A percentile compares a stretch with the other conserved stretches of the same genome.
Conservation (phyloP, 1,139 yeast genomes). For the Pichia cactophila region DNA sequence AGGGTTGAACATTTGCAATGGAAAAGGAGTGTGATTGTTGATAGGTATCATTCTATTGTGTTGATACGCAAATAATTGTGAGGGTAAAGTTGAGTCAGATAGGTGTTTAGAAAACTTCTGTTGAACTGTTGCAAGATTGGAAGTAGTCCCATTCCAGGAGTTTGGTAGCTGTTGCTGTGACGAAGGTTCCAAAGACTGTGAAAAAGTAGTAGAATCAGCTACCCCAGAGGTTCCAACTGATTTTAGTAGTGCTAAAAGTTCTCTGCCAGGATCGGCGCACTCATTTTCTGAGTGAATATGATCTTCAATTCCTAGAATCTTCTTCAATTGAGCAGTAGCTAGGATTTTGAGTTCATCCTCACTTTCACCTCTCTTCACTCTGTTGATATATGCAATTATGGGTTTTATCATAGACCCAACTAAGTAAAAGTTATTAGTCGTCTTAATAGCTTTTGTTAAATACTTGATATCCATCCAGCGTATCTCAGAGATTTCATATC, state of each 20-base stretch:
- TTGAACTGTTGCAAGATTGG: neutral
- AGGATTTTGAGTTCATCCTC: conserved; percentile 48
- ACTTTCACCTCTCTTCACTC: conserved; percentile 33
- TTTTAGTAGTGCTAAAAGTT: conserved; percentile 57
- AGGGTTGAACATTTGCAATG: conserved; percentile 25
- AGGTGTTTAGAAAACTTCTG: conserved; percentile 10
- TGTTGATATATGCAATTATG: conserved; percentile 47
- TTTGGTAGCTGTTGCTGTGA: neutral
- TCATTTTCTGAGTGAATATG: conserved; percentile 18
- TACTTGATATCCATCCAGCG: conserved; percentile 53
- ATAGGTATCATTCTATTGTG: conserved; percentile 14
- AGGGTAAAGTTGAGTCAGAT: conserved; percentile 17
- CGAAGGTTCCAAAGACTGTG: neutral
- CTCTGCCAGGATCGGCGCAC: conserved; percentile 65
- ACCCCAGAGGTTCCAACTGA: conserved; percentile 30
- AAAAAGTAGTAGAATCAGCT: neutral
- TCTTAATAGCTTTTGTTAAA: conserved; percentile 28
- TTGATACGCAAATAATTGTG: conserved; percentile 6
- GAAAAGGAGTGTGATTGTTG: conserved; percentile 19
- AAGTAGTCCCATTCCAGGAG: no score
- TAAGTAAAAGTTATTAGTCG: conserved; percentile 44
- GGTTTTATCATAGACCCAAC: conserved; percentile 58
- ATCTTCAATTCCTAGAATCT: conserved; percentile 49
- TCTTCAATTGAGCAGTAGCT: conserved; percentile 60
- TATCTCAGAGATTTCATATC: conserved; percentile 76